Conservation (phyloP, 2,329 filamentous ascomycete genomes). For the Hymenoscyphus fraxineus region DNA sequence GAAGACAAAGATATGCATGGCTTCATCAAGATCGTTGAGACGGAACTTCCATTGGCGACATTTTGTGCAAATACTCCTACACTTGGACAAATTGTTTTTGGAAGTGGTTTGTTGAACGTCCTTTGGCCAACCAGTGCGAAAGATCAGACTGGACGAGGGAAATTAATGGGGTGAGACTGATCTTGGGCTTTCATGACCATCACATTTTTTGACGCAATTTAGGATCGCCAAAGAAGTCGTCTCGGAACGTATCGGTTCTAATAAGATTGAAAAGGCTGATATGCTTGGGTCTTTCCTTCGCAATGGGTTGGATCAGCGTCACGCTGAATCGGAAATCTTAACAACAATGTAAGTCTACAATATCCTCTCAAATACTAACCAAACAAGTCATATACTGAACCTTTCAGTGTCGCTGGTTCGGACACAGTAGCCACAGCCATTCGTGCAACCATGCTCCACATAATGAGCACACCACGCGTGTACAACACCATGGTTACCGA, state of each 20-base stretch:
- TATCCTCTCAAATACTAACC: not conserved
- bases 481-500: slow-evolving; percentile 5
- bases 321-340: slow-evolving; percentile 15
- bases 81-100: not conserved
- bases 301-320: slow-evolving; percentile 6
- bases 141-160: not conserved
- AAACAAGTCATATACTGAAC: not conserved
- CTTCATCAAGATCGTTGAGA: not conserved
- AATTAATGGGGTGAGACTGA: not conserved
- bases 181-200: not conserved
- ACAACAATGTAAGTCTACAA: slow-evolving; percentile 29
- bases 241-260: slow-evolving; percentile 36
- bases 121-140: slow-evolving; percentile 3
- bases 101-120: not conserved
- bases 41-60: not conserved
- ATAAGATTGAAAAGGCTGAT: slow-evolving; percentile 38
- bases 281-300: slow-evolving; percentile 47
- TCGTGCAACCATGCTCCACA: slow-evolving; percentile 25
- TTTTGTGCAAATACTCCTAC: slow-evolving; percentile 1
- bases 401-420: slow-evolving; percentile 46
- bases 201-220: not conserved
- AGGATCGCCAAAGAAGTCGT: slow-evolving; percentile 2
- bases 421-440: slow-evolving; percentile 56
- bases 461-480: slow-evolving; percentile 20
- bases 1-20: slow-evolving; percentile 42